Conservation (phyloP, 106 monocot species). For the Gastrodia elata region DNA sequence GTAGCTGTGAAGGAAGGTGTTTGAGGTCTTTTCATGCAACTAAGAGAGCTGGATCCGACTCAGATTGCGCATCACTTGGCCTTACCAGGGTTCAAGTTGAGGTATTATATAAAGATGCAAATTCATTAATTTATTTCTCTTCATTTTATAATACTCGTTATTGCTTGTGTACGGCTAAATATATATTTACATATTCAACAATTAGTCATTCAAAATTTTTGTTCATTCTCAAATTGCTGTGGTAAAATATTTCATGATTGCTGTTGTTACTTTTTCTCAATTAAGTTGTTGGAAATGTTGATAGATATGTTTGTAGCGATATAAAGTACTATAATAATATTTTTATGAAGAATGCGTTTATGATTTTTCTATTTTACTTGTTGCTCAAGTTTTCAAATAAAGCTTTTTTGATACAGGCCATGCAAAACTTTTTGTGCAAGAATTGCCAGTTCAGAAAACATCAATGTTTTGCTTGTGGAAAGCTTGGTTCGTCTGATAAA, state of each 20-base stretch:
- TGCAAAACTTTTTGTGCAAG: conserved; percentile 41
- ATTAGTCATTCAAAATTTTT: not conserved
- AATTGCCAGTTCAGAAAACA: conserved; percentile 41
- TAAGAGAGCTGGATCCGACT: conserved; percentile 22
- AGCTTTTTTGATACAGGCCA: conserved; percentile 27
- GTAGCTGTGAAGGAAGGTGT: conserved; percentile 62
- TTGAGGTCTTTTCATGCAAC: conserved; percentile 63
- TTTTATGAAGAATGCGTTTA: not conserved
- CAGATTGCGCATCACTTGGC: conserved; percentile 51
- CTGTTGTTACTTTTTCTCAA: not conserved
- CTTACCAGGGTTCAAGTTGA: conserved; percentile 37
- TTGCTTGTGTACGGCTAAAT: not conserved
- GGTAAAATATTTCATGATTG: not conserved
- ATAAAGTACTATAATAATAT: no score
- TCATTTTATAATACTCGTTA: not conserved
- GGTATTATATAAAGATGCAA: conserved; percentile 16
- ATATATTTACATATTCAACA: not conserved
- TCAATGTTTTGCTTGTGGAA: conserved; percentile 64
- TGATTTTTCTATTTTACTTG: not conserved
- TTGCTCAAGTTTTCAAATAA: not conserved
- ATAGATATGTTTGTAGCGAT: not conserved
- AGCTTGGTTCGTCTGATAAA: conserved; percentile 53
- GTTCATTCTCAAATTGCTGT: not conserved
- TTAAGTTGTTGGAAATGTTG: not conserved
- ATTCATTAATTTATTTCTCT: not conserved